Evolutionary conservation across 2,329 filamentous ascomycete species (phyloP), one percentile per base, ranked within the genome.

Genomic region (Massarina eburnea): DNA sequence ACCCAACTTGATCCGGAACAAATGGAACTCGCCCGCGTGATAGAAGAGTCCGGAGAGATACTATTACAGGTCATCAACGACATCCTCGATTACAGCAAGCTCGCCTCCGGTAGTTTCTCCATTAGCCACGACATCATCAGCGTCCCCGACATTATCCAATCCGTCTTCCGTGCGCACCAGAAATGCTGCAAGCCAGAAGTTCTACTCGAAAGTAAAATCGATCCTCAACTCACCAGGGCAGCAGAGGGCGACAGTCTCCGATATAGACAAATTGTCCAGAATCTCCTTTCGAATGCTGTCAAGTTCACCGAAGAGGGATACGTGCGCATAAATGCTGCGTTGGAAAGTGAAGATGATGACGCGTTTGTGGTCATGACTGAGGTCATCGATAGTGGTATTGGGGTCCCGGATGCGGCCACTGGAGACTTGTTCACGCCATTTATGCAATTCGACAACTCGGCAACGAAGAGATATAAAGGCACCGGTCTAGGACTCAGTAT

Each of bases 31-130:
- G 75, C 79, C 1, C 71, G 73, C 32, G 80, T 84, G 36, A 80
- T 85, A 43, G 75, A 81, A 52, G 80, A 83, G 45, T 84, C 81
- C 0, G 81, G 79, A 2, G 74, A 78, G 17, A 72, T 83, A 2
- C 70, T 85, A 18, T 66, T 85, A 15, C 78, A 80, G 51, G 76
- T 85, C 39, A 84, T 85, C 61, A 84, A 85, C 56, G 80, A 84
- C 49, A 82, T 86, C 36, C 73, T 85, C n/a, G 82, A 86, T 65
- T 85, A 83, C 57, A 84, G 82, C 8, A 85, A 84, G 53, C 71
- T 84, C 5, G 76, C 79, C 0, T 80, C 80, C 0, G 80, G 80
- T n/a, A 76, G 73, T 27, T 82, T 85, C 48, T 79, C 80, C 2
- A 73, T 85, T 42, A 78, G 73, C 38, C 64, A 78, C 12, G 79